phyloP scores from a whole-genome alignment of 352 stramenopile genomes.

The Achlya hypogyna region DNA sequence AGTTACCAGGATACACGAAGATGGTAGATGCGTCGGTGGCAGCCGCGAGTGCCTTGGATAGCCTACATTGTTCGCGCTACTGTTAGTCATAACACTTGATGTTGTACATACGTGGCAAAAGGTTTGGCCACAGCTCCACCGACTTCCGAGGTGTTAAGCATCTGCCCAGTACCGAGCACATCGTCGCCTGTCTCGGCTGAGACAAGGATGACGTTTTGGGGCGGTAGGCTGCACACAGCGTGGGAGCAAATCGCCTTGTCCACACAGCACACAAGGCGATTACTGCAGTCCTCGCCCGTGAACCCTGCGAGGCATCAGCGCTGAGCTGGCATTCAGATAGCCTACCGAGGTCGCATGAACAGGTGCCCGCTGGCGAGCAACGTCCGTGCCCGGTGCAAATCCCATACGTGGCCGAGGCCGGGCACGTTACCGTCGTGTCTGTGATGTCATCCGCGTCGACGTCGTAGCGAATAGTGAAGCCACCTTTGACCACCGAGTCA shows the following conservation, averaged over 20 bases:
- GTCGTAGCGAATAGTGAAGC: slow-evolving; percentile 44
- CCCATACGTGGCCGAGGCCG: slow-evolving; percentile 13
- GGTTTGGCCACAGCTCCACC: slow-evolving; percentile 39
- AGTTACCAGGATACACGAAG: slow-evolving; percentile 49
- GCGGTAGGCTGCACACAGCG: slow-evolving; percentile 30
- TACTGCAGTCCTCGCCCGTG: slow-evolving; percentile 55
- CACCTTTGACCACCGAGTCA: slow-evolving; percentile 28
- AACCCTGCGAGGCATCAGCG: slow-evolving; percentile 33
- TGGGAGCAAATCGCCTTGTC: slow-evolving; percentile 32
- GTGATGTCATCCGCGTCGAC: slow-evolving; percentile 23
- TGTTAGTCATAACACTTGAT: background rate
- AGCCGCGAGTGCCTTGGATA: slow-evolving; percentile 33
- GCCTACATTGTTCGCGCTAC: slow-evolving; percentile 28
- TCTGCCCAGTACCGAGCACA: slow-evolving; percentile 32
- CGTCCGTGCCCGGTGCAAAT: slow-evolving; percentile 37
- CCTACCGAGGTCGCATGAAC: slow-evolving; percentile 31
- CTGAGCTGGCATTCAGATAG: background rate
- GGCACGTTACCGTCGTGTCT: slow-evolving; percentile 27
- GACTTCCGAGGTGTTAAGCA: slow-evolving; percentile 45
- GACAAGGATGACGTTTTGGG: slow-evolving; percentile 37
- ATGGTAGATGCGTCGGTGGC: slow-evolving; percentile 30
- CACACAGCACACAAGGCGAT: slow-evolving; percentile 47
- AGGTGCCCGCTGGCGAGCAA: slow-evolving; percentile 27
- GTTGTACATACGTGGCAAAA: slow-evolving; percentile 1
- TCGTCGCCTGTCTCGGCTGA: slow-evolving; percentile 47